Evolutionary conservation across 1,139 yeast genomes (phyloP), one percentile per base, ranked within the genome.

Genomic region (Sugiyamaella pinicola): DNA sequence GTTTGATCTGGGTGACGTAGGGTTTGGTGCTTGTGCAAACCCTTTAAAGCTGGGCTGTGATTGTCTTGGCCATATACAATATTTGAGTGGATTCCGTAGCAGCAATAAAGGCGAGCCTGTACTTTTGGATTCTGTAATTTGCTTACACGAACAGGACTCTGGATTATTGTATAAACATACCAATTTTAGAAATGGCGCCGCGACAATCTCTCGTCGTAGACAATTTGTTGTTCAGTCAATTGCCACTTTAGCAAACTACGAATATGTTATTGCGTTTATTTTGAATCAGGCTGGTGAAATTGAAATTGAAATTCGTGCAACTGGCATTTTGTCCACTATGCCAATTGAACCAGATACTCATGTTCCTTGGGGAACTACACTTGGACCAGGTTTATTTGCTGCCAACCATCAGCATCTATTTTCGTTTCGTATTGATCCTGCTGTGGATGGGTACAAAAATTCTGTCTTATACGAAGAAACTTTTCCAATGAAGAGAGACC

Each of bases 361-460:
- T 55, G 88, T 84, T 57, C 85, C 85, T 57, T 86, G 87, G 85
- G 95, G 95, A 55, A 85, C 93, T 37, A 76, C 78, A 60, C 93
- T 86, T 47, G 85, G 85, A 70, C 95, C 95, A 55, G 81, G 82
- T 59, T 89, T 84, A 51, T 85, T 84, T 67, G 95, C 95, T 44
- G 93, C 86, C 73, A 85, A 86, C 71, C 95, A 86, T 71, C 95
- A 86, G 75, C 95, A 86, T 72, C 74, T 86, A 74, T 86, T 86
- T 72, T 81, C 88, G n/a, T 76, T 86, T 61, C 81, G 95, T 74
- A 68, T 86, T 61, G 87, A 86, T 67, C 93, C 95, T 61, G 80
- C 89, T 75, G 75, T 86, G 58, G 95, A 86, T 63, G 95, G 95
- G 64, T 84, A 86, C 80, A 87, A 83, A 56, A 86, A 86, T 74